phyloP scores from a whole-genome alignment of 1,139 yeast genomes.

The Kurtzmaniella quercitrusa region DNA sequence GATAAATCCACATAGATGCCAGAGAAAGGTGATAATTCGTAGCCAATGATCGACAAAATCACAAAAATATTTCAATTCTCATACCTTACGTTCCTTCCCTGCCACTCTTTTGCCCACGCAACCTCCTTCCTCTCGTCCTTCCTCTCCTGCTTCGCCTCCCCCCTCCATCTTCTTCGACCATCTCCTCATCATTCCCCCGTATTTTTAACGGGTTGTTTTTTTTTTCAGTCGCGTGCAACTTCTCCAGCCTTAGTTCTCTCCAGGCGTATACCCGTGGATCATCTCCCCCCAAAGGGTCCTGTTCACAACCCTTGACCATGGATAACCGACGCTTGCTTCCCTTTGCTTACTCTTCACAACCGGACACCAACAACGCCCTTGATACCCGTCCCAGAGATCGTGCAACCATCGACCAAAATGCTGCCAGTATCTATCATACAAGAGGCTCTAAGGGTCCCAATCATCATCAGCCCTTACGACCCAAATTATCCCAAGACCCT shows the following conservation, averaged over 20 bases:
- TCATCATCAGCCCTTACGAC: constrained; percentile 10
- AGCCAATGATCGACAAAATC: too few relatives aligned
- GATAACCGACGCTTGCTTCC: constrained; percentile 39
- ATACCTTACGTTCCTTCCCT: too few relatives aligned
- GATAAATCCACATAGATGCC: too few relatives aligned
- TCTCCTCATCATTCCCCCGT: background rate
- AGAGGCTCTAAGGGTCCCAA: constrained; percentile 9
- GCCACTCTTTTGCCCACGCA: too few relatives aligned
- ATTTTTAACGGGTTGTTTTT: background rate
- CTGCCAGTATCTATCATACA: constrained; percentile 35
- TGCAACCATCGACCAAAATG: constrained; percentile 35
- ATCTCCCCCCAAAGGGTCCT: background rate
- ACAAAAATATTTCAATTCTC: too few relatives aligned
- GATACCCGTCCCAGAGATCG: constrained; percentile 35
- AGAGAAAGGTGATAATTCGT: too few relatives aligned
- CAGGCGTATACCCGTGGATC: background rate
- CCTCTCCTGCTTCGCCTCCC: background rate
- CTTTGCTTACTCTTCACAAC: constrained; percentile 36
- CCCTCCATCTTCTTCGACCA: background rate
- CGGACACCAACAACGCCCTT: constrained; percentile 22
- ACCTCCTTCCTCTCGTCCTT: too few relatives aligned
- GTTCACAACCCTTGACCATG: background rate
- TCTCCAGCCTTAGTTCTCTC: background rate
- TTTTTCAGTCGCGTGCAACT: background rate
- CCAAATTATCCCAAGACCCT: constrained; percentile 16